Conservation (phyloP, 1,284 basidiomycete species). For the Mycosarcoma mackinlayi region DNA sequence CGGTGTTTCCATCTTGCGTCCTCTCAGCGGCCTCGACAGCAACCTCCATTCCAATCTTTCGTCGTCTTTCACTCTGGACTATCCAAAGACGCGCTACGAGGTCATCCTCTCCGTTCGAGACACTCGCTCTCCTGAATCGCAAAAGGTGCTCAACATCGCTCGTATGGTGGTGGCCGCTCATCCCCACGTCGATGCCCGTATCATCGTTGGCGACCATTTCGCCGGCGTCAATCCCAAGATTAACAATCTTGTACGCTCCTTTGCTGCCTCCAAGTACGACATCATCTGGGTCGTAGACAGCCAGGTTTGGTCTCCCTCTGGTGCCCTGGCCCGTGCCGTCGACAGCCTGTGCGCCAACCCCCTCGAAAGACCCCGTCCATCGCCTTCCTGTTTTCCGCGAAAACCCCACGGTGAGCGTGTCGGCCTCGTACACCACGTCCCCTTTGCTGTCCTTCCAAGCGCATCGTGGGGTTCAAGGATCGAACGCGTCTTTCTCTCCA, state of each 20-base stretch:
- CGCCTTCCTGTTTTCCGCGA: constrained; percentile 43
- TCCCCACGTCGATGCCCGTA: constrained; percentile 52
- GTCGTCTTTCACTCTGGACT: constrained; percentile 64
- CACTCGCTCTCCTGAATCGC: constrained; percentile 34
- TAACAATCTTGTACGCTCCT: constrained; percentile 91
- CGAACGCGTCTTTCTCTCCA: constrained; percentile 94
- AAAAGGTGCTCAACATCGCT: constrained; percentile 61
- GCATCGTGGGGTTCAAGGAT: constrained; percentile 77
- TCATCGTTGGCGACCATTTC: constrained; percentile 67
- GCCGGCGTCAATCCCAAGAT: constrained; percentile 97
- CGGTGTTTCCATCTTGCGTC: constrained; percentile 63
- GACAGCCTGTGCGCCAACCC: constrained; percentile 85
- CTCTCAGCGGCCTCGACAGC: constrained; percentile 64
- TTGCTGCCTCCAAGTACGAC: constrained; percentile 80
- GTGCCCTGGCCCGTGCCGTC: constrained; percentile 87
- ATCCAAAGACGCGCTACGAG: constrained; percentile 59
- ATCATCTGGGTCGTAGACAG: constrained; percentile 98
- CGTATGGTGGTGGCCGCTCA: constrained; percentile 55
- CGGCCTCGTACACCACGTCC: constrained; percentile 94
- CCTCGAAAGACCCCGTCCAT: constrained; percentile 55
- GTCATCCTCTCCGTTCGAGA: constrained; percentile 62
- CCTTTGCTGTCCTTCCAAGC: constrained; percentile 79
- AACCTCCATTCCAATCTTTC: constrained; percentile 63
- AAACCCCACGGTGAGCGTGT: constrained; percentile 69
- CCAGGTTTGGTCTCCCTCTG: constrained; percentile 82